Percentiles rank a stretch among this genome's conserved stretches.
phyloP scores from a whole-genome alignment of 169 alveolate genomes.

The Eimeria falciformis region DNA sequence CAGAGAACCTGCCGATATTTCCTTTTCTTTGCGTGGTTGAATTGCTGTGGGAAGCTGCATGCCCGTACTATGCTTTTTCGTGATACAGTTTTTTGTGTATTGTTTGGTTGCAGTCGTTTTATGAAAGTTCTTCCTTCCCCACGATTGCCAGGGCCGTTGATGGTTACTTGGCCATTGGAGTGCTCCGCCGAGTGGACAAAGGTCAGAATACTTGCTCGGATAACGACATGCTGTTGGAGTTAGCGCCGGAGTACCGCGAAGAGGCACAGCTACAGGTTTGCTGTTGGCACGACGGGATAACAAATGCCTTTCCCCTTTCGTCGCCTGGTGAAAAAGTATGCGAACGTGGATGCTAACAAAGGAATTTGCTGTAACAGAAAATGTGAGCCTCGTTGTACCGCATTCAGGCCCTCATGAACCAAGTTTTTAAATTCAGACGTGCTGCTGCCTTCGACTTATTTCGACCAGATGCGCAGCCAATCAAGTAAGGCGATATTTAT shows the following conservation, averaged over 20 bases:
- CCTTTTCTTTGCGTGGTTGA: too few relatives aligned
- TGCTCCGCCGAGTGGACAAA: not conserved
- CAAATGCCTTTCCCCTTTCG: not conserved
- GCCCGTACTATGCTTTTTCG: too few relatives aligned
- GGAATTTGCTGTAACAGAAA: too few relatives aligned
- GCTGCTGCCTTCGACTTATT: not conserved
- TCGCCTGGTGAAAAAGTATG: too few relatives aligned
- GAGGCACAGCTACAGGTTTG: constrained; percentile 61
- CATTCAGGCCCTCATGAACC: constrained; percentile 54
- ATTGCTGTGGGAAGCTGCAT: too few relatives aligned
- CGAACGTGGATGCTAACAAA: too few relatives aligned
- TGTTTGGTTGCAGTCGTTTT: constrained; percentile 51
- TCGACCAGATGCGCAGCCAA: not conserved
- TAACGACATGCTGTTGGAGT: constrained; percentile 20
- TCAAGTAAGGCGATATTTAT: not conserved
- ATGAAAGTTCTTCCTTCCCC: constrained; percentile 61
- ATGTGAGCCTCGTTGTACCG: too few relatives aligned
- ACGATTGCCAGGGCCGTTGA: constrained; percentile 48
- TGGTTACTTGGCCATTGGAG: constrained; percentile 31
- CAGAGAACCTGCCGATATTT: too few relatives aligned
- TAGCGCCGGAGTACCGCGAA: constrained; percentile 18
- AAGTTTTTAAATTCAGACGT: constrained; percentile 25
- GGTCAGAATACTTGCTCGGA: not conserved
- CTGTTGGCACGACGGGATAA: not conserved
- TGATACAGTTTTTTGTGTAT: not conserved